Conservation (phyloP, 805 yeast genomes). For the Lipomyces oligophaga region DNA sequence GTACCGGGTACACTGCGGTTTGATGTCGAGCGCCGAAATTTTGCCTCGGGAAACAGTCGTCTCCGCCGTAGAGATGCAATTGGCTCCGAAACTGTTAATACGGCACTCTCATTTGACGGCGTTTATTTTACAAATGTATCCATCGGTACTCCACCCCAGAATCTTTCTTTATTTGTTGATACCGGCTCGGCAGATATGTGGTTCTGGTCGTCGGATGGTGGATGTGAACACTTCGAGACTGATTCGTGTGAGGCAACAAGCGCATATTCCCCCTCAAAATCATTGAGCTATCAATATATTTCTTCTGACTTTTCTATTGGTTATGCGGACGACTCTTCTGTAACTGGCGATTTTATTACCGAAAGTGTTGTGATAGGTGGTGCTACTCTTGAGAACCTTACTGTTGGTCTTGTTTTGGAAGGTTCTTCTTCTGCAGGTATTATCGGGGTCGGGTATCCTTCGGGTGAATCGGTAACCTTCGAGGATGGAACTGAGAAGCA, state of each 20-base stretch:
- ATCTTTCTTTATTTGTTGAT: slow-evolving; percentile 54
- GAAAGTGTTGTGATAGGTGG: slow-evolving; percentile 57
- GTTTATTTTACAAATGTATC: too few species aligned
- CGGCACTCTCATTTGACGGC: too few species aligned
- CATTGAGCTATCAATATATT: slow-evolving; percentile 18
- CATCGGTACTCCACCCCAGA: slow-evolving; percentile 56
- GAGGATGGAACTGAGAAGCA: slow-evolving; percentile 18
- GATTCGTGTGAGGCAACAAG: too few species aligned
- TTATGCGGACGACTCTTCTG: slow-evolving; percentile 48
- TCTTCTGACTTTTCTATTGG: slow-evolving; percentile 36
- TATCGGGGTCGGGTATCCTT: slow-evolving; percentile 41
- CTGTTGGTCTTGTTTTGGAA: slow-evolving; percentile 69
- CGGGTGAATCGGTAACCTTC: slow-evolving; percentile 33
- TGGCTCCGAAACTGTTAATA: too few species aligned
- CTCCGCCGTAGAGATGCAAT: too few species aligned
- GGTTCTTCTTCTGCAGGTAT: slow-evolving; percentile 60
- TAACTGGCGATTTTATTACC: slow-evolving; percentile 56
- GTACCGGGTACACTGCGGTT: too few species aligned
- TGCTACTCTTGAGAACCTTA: slow-evolving; percentile 46
- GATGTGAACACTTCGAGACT: slow-evolving; percentile 32
- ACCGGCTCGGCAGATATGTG: slow-evolving; percentile 76
- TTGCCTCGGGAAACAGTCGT: too few species aligned
- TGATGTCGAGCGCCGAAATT: too few species aligned
- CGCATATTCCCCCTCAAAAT: slow-evolving; percentile 29
- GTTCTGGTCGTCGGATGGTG: slow-evolving; percentile 41